Evolutionary conservation across 2,329 filamentous ascomycete genomes (phyloP), one percentile per base, ranked within the genome.

Genomic region (Blastomyces parvus): DNA sequence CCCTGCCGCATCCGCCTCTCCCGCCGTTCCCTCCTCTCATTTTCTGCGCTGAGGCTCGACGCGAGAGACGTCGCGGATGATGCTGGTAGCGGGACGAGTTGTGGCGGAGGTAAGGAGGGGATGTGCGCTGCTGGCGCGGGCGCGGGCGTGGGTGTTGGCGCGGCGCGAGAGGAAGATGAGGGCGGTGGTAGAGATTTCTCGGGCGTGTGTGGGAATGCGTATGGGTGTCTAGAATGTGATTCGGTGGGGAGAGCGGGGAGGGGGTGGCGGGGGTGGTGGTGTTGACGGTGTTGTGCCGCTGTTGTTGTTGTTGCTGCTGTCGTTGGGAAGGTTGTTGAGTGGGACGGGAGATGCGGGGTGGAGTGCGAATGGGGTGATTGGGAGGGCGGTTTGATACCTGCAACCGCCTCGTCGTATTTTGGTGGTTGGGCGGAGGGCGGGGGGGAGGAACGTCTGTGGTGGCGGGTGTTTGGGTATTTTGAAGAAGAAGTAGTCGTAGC

Each of bases 181-280:
- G n/a, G 9, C 6, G 36, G 22, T 27, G 56, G 22, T 27, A 25
- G 36, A 27, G 33, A 13, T 9, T 13, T 42, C 30, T 59, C 56
- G 8, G 56, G 38, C 2, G 56, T 25, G 36, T n/a, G 13, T 42
- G 38, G 56, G n/a, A 42, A 42, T 11, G 19, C 22, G 38, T 59
- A 59, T 44, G 56, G 56, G 56, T 59, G 56, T 44, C 22, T 36
- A 58, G 33, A n/a, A 8, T 58, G 56, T 4, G 56, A 59, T 44
- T 42, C 56, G n/a, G 33, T 59, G 14, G 56, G 56, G n/a, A 59
- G 36, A 5, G 56, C 4, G 25, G 56, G 56, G 22, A 59, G 56
- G 2, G 56, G 38, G n/a, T 59, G 55, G 6, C 42, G 36, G n/a
- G 25, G 55, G 7, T 13, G 52, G 2, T 27, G 50, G 27, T 9